Evolutionary conservation across 768 basidiomycete genomes (phyloP).

Genomic region (Russula sp.): DNA sequence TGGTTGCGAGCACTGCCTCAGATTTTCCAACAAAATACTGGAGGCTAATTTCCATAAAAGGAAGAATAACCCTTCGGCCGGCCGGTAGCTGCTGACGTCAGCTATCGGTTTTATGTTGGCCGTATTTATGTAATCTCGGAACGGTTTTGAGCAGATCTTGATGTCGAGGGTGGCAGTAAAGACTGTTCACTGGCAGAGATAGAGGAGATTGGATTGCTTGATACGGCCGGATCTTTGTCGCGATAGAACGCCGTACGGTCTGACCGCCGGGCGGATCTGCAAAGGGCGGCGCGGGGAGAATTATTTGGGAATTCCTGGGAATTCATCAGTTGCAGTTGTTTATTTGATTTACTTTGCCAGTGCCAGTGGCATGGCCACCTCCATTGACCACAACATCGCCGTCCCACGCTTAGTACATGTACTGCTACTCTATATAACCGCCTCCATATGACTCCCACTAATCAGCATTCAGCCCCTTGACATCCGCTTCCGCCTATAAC

Average conservation of each 20-base stretch:
- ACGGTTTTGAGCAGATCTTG: background rate
- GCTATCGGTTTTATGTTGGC: background rate
- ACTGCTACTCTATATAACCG: conserved; percentile 7
- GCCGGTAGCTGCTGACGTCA: background rate
- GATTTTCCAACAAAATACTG: background rate
- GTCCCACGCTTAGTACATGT: background rate
- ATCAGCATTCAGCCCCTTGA: background rate
- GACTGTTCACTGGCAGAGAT: no score
- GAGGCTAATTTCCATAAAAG: background rate
- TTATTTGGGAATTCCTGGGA: background rate
- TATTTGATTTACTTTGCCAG: background rate
- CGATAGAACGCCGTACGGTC: background rate
- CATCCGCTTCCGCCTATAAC: background rate
- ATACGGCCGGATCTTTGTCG: conserved; percentile 7
- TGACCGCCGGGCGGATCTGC: conserved; percentile 15
- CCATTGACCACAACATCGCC: background rate
- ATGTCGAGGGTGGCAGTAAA: background rate
- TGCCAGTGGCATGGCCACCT: no score
- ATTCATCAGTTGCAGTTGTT: background rate
- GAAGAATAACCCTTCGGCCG: background rate
- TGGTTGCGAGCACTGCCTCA: no score
- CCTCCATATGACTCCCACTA: background rate
- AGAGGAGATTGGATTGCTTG: background rate
- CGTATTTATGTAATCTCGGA: background rate
- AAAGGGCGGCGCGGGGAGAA: background rate